Evolutionary conservation across 2,329 filamentous ascomycete species (phyloP), one percentile per base, ranked within the genome.

Genomic region (Colletotrichum cordylinicola): DNA sequence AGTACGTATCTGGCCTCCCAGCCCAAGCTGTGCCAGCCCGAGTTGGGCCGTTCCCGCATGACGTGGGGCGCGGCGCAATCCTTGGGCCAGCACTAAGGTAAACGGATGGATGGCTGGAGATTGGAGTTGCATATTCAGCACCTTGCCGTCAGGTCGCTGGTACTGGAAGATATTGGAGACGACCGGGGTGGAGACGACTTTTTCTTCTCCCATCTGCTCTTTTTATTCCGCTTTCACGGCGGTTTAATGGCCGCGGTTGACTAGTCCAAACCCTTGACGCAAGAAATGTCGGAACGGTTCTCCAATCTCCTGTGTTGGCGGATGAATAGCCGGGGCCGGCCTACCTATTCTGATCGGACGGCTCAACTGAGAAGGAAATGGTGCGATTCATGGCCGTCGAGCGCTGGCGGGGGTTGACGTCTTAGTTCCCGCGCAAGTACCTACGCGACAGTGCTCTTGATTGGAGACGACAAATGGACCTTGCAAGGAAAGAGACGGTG

Each of bases 31-130:
- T 68, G 58, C 43, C 70, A 68, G 43, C 43, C 62, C 43, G 35
- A 69, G 62, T 67, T 75, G 52, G 71, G 66, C 33, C 18, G 48
- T 56, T 76, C 66, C 74, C 66, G 71, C 71, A 75, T 75, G 35
- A 29, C 74, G 74, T 71, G 71, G 74, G 74, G 70, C 70, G 27
- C 39, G 31, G n/a, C 39, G 18, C 29, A 58, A 68, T 65, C 16
- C 33, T 52, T 56, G 24, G 56, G 69, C 58, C 37, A 72, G 70
- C 55, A 64, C 43, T 72, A 69, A 62, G 39, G 61, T 43, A 72
- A 31, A 39, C 39, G 24, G 39, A 72, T 61, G 55, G 64, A 21
- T 56, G 56, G 33, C 35, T 69, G 64, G 73, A 75, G 73, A 73
- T 76, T 69, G 70, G 43, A 48, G 35, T 64, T 24, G 74, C 64